Evolutionary conservation across 192 early-diverging fungal species (phyloP), one percentile per base, ranked within the genome.

Genomic region (Coemansia sp.): DNA sequence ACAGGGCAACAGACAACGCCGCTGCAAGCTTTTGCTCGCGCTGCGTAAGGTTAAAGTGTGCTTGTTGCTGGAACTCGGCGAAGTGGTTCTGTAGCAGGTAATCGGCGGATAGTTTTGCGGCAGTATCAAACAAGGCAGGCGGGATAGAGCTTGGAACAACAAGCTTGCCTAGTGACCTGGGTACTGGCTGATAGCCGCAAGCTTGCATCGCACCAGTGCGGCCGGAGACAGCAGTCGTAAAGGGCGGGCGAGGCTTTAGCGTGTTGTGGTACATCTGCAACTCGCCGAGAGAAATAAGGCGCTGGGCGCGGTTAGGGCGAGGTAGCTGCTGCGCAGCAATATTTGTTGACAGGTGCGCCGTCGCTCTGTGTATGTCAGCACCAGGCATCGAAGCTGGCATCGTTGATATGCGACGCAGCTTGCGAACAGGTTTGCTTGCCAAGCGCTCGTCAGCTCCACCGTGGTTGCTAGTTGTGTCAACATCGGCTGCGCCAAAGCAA

Each of bases 51-150:
- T 81, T 81, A 60, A 67, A 73, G 59, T 66, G 71, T 8, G 79
- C 74, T 44, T 70, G 71, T 5, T 52, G 22, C 34, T 60, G 67
- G 34, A 81, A 81, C 7, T 70, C 64, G 3, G 59, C 59, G 76
- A 81, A 81, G 20, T 73, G 59, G 43, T 34, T 5, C 13, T 67
- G 69, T 5, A 76, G 49, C 36, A 76, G 33, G 41, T 71, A 72
- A 3, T 67, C 68, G 2, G 79, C 64, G 1, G 73, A 67, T 29
- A 81, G 16, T 24, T 71, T 76, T 46, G 79, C 74, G n/a, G 42
- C 63, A 3, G 79, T 76, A 3, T 81, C 79, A 34, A 81, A 81
- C 10, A 81, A 65, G 16, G 79, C 79, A 6, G 79, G 79, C 13
- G 79, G 79, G 1, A 76, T 57, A 7, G 65, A 47, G 51, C 62